These are phyloP conservation scores for Apiotrichum veenhuisii DNA, from an alignment of 1,284 basidiomycete species.

Conservation along the genomic window DNA sequence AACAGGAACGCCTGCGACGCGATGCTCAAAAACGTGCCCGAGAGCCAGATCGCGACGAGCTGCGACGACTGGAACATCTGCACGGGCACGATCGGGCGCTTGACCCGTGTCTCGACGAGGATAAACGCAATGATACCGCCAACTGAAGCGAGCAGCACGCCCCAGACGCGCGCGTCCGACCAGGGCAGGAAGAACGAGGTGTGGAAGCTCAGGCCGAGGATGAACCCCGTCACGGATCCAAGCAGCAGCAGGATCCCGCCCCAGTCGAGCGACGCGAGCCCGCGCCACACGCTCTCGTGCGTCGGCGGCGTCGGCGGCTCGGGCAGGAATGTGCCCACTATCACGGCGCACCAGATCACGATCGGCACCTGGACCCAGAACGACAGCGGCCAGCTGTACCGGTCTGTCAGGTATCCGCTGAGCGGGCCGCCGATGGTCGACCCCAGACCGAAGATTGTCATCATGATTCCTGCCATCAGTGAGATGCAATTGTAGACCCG, in stretches of 20 bases:
- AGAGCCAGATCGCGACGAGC: conserved; percentile 51
- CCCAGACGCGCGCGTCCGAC: conserved; percentile 66
- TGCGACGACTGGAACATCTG: conserved; percentile 67
- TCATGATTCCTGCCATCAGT: conserved; percentile 39
- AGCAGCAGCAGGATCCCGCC: conserved; percentile 58
- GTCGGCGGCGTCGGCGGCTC: conserved; percentile 36
- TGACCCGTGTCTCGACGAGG: conserved; percentile 65
- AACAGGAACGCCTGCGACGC: conserved; percentile 63
- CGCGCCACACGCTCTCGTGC: conserved; percentile 29
- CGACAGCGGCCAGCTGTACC: conserved; percentile 40
- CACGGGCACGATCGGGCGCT: conserved; percentile 76
- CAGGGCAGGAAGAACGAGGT: conserved; percentile 75
- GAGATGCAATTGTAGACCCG: too few relatives aligned
- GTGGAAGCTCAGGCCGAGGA: conserved; percentile 75
- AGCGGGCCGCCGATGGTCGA: conserved; percentile 45
- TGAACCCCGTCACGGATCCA: conserved; percentile 63
- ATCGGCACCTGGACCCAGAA: conserved; percentile 46
- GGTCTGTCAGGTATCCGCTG: conserved; percentile 43
- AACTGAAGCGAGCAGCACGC: conserved; percentile 59
- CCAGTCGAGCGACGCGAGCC: conserved; percentile 41
- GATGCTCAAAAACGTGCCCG: conserved; percentile 58
- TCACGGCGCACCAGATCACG: conserved; percentile 30
- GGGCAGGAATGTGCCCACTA: conserved; percentile 38
- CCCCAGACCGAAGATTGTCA: conserved; percentile 47
- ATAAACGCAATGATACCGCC: conserved; percentile 60